Percentiles rank a stretch among this genome's conserved stretches.
phyloP scores from a whole-genome alignment of 2,329 filamentous ascomycete genomes.

The Colletotrichum trifolii region DNA sequence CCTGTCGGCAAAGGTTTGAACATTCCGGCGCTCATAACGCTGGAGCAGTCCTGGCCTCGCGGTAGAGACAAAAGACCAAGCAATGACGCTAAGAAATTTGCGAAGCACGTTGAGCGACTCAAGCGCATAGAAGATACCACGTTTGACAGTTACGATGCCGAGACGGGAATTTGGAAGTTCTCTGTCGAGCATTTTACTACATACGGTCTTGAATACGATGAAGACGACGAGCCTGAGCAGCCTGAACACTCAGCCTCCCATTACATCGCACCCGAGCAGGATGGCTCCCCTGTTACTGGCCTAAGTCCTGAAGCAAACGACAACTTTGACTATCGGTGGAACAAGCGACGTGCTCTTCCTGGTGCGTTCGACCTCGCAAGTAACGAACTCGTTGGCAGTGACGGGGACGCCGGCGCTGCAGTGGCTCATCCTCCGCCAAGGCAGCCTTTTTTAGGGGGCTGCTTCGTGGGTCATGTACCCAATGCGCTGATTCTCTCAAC shows the following conservation, averaged over 20 bases:
- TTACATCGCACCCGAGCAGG: conserved; percentile 1
- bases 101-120: conserved; percentile 86
- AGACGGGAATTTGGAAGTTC: conserved; percentile 91
- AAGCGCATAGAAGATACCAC: conserved; percentile 82
- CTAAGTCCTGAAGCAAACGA: conserved; percentile 58
- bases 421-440: conserved; percentile 46
- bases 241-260: neutral
- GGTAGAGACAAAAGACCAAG: conserved; percentile 66
- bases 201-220: conserved; percentile 87
- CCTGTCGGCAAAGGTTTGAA: conserved; percentile 89
- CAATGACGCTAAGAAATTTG: conserved; percentile 71
- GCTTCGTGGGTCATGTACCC: conserved; percentile 85
- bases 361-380: conserved; percentile 79
- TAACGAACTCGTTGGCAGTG: conserved; percentile 57
- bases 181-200: conserved; percentile 96
- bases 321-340: conserved; percentile 65
- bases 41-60: conserved; percentile 94
- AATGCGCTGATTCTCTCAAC: conserved; percentile 68
- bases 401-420: conserved; percentile 53
- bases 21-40: conserved; percentile 85
- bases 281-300: conserved; percentile 49
- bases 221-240: conserved; percentile 66
- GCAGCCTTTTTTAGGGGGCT: conserved; percentile 92
- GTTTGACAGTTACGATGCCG: conserved; percentile 82
- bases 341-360: conserved; percentile 67